These are phyloP conservation scores for Colletotrichum sidae DNA, from an alignment of 2,329 filamentous ascomycete genomes.

Conservation along the genomic window DNA sequence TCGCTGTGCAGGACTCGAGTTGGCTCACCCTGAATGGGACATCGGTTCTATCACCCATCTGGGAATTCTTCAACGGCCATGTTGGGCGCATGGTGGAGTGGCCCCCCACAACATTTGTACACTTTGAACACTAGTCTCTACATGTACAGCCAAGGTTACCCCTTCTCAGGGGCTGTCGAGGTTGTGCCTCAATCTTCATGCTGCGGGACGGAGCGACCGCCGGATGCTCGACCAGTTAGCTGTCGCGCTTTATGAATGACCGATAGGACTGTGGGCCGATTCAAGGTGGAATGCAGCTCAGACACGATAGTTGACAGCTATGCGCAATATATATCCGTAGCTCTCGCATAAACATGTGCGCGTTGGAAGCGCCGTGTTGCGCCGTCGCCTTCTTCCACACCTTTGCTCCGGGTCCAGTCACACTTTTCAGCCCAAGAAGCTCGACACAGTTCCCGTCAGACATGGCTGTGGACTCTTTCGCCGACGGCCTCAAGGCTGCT, in stretches of 20 bases:
- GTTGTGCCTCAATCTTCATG: slow-evolving; percentile 6
- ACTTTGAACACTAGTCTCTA: slow-evolving; percentile 6
- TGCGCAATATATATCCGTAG: slow-evolving; percentile 21
- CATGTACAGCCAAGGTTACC: not conserved
- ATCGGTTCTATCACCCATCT: too few species aligned
- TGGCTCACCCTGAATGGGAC: too few species aligned
- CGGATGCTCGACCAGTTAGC: slow-evolving; percentile 13
- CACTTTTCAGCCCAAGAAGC: slow-evolving; percentile 9
- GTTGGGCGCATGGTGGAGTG: not conserved
- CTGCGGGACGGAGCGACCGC: not conserved
- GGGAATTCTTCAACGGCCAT: too few species aligned
- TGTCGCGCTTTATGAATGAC: slow-evolving; percentile 21
- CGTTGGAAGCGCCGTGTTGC: slow-evolving; percentile 9
- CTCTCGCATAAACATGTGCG: slow-evolving; percentile 11
- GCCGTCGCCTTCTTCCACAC: not conserved
- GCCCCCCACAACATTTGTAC: slow-evolving; percentile 5
- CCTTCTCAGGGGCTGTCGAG: slow-evolving; percentile 17
- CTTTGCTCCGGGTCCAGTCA: not conserved
- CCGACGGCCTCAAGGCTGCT: slow-evolving; percentile 16
- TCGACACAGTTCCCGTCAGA: not conserved
- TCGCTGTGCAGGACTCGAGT: too few species aligned
- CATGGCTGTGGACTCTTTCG: slow-evolving; percentile 23
- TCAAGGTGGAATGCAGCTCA: not conserved
- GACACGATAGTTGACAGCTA: not conserved
- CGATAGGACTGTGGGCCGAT: slow-evolving; percentile 12